Base-by-base conservation (phyloP, 352 stramenopile species). In the Globisporangium heterothallicum region DNA sequence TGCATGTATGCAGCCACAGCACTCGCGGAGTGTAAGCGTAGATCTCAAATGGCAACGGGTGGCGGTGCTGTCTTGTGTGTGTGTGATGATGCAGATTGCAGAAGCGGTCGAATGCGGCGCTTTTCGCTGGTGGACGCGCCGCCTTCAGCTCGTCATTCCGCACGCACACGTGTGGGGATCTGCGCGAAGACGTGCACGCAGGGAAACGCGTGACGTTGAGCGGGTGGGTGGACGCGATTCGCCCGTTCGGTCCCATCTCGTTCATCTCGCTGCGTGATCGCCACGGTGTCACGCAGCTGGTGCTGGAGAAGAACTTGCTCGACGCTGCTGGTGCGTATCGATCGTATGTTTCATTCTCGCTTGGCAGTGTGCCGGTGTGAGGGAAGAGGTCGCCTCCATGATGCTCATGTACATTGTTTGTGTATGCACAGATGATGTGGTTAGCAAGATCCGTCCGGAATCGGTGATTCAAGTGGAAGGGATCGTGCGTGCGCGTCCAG, bases 201-300 rank as follows among this genome's bases (percentile, higher is more conserved):
- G 77, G 78, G 8, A 57, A 81, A 24, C 66, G 66, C 46, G 81
- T 95, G 45, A 72, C 72, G 40, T 64, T 92, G 12, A 87, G 72
- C 55, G 84, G 84, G 2, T 95, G 84, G 84, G 75, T 95, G 18
- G 76, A 95, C 32, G 73, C 80, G 18, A 66, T 91, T 13, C 80
- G 81, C 13, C 66, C 77, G 13, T 91, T 88, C 25, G 85, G 85
- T 0, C 78, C 75, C 16, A 83, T 94, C 29, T 81, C 75, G 6
- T 95, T 95, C 61, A 65, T 92, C 21, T 88, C 78, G 25, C 59
- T 95, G 43, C 78, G 85, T 46, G 85, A 95, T 49, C 78, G 80
- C 40, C 67, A 86, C 45, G 85, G 85, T 25, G 68, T 84, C 54
- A 88, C 80, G 49, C 85, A 95, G 62, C 64, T 95, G 18, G 78